Conservation (phyloP, 2,329 filamentous ascomycete species). For the Exophiala mesophila region DNA sequence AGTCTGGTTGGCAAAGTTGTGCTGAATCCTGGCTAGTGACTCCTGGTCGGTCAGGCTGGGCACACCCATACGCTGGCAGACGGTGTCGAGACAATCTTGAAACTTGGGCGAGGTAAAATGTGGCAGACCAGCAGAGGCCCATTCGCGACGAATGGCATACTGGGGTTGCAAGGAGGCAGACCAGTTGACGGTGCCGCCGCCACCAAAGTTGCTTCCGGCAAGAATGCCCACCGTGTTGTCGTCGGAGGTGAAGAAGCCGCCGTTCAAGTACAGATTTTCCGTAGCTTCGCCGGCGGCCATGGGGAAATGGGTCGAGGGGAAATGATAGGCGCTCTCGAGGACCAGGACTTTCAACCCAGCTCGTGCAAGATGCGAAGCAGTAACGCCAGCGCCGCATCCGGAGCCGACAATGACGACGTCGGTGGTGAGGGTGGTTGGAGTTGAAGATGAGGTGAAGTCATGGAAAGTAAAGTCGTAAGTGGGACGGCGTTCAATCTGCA, state of each 20-base stretch:
- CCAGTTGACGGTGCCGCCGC: constrained; percentile 88
- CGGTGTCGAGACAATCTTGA: constrained; percentile 72
- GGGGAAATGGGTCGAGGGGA: constrained; percentile 65
- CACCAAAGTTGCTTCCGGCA: constrained; percentile 72
- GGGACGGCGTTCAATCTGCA: constrained; percentile 48
- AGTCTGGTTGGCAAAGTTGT: constrained; percentile 66
- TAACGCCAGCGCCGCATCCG: constrained; percentile 78
- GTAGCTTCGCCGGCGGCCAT: constrained; percentile 61
- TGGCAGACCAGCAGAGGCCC: constrained; percentile 57
- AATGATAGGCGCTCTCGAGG: constrained; percentile 77
- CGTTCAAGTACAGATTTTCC: constrained; percentile 64
- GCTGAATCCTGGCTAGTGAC: constrained; percentile 46
- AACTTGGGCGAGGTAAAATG: constrained; percentile 72
- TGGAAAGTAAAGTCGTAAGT: constrained; percentile 54
- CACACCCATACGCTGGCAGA: constrained; percentile 75
- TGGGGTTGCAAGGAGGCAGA: constrained; percentile 64
- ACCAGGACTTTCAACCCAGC: constrained; percentile 72
- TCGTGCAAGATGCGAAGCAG: constrained; percentile 28
- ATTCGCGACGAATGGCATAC: constrained; percentile 71
- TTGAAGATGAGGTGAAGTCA: constrained; percentile 49
- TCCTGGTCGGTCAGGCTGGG: constrained; percentile 45
- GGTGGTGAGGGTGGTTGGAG: constrained; percentile 56
- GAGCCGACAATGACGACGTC: constrained; percentile 85
- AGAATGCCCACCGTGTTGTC: constrained; percentile 57
- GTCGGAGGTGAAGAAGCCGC: constrained; percentile 53